These are phyloP conservation scores for Mentha longifolia DNA, from an alignment of 257 asterid genomes.

Conservation along the genomic window DNA sequence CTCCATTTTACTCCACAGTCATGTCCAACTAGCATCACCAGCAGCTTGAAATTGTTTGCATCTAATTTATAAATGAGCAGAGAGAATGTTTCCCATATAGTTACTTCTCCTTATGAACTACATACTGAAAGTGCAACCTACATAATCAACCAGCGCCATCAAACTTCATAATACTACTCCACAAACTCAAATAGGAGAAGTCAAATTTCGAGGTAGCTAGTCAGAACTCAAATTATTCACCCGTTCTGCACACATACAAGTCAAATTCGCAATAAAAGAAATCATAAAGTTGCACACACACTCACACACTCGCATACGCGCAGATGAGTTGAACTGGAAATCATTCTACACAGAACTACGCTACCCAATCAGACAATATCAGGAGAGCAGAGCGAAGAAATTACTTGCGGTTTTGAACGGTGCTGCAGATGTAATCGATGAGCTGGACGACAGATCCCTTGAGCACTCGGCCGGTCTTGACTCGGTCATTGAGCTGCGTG, in stretches of 20 bases:
- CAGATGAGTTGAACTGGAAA: neutral
- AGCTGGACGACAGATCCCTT: constrained; percentile 90
- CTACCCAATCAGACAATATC: neutral
- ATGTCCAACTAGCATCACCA: constrained; percentile 15
- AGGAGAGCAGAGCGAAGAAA: constrained; percentile 21
- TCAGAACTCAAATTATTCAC: constrained; percentile 16
- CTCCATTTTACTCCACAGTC: constrained; percentile 18
- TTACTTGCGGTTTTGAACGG: constrained; percentile 81
- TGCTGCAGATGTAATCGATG: constrained; percentile 79
- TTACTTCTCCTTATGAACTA: neutral
- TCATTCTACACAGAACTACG: neutral
- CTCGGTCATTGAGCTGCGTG: constrained; percentile 83
- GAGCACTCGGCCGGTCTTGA: constrained; percentile 66
- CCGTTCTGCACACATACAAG: constrained; percentile 10
- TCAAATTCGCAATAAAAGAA: neutral
- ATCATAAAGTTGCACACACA: neutral
- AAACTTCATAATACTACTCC: constrained; percentile 13
- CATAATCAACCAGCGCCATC: constrained; percentile 8
- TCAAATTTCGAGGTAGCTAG: neutral
- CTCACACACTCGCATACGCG: neutral
- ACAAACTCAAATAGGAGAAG: neutral
- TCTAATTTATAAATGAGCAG: neutral
- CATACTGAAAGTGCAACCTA: neutral
- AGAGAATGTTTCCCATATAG: neutral
- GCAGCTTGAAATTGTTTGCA: constrained; percentile 2